phyloP scores from a whole-genome alignment of 2,329 filamentous ascomycete genomes.

The Beauveria brongniartii region DNA sequence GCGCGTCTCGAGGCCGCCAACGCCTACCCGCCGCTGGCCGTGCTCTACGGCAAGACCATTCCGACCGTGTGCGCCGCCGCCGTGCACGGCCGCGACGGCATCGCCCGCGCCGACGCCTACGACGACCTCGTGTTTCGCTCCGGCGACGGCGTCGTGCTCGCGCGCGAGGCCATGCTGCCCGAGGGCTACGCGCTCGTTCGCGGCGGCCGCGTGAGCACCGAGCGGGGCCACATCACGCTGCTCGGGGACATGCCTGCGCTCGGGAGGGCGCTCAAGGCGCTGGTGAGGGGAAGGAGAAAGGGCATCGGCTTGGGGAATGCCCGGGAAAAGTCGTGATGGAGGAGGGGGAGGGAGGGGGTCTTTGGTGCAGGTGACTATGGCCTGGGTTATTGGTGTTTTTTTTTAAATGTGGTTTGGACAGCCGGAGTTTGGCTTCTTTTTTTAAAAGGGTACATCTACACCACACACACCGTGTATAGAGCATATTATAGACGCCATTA shows the following conservation, averaged over 20 bases:
- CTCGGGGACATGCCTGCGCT: slow-evolving; percentile 78
- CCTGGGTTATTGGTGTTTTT: too few species aligned
- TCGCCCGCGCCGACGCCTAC: slow-evolving; percentile 69
- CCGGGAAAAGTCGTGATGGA: background rate
- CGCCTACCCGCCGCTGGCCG: slow-evolving; percentile 68
- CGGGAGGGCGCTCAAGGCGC: slow-evolving; percentile 61
- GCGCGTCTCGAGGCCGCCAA: slow-evolving; percentile 56
- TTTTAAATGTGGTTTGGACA: too few species aligned
- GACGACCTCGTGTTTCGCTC: slow-evolving; percentile 80
- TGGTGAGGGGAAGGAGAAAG: slow-evolving; percentile 58
- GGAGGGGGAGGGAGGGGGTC: too few species aligned
- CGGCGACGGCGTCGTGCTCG: slow-evolving; percentile 83
- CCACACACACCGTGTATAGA: too few species aligned
- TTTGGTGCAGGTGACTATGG: background rate
- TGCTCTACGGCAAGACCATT: slow-evolving; percentile 80
- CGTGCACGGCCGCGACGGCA: slow-evolving; percentile 64
- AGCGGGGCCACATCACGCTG: slow-evolving; percentile 80
- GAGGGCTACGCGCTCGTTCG: slow-evolving; percentile 66
- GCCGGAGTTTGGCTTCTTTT: too few species aligned
- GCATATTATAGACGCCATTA: too few species aligned
- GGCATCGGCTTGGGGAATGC: slow-evolving; percentile 57
- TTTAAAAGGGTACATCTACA: too few species aligned
- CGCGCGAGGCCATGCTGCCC: slow-evolving; percentile 77
- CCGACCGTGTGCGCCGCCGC: slow-evolving; percentile 79
- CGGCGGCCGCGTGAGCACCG: slow-evolving; percentile 68